Evolutionary conservation across 805 yeast genomes (phyloP), one percentile per base, ranked within the genome.

Genomic region (Candida nitratophila): DNA sequence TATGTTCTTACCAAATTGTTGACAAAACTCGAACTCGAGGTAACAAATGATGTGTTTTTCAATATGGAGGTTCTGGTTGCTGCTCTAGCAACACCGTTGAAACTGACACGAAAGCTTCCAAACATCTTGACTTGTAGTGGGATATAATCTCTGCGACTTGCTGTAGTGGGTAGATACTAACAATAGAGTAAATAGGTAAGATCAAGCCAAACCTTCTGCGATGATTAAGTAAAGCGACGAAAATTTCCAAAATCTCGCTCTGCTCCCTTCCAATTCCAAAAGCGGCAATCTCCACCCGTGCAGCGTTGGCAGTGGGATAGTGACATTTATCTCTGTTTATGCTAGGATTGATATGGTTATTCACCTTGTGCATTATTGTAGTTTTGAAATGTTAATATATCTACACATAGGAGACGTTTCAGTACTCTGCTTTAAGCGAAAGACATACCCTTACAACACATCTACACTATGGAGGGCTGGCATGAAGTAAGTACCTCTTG

Each of bases 1-100:
- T 91, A 89, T 3, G 89, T 82, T 64, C 97, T 79, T 15, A 64
- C 47, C 16, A 58, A 42, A 12, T 48, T 43, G 12, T 43, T 45
- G 20, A 59, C 42, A 20, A 52, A 45, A 10, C 44, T 34, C 42
- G 40, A 47, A 9, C 44, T 34, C 5, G 50, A 27, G 39, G 51
- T 37, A 6, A 12, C 7, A 4, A 22, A n/a, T 16, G 40, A 27
- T 15, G 20, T 37, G 22, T 37, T 26, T 5, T 3, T 17, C 9
- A 26, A 22, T 3, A 27, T 4, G 17, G 7, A 26, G 22, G 22
- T 9, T 8, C 32, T 24, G 14, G 32, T 9, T 8, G 32, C 32
- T 3, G 22, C 16, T n/a, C 16, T 37, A 8, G 15, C 14, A 3
- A 37, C 2, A 17, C 32, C 16, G 22, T 5, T 19, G 14, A 39